phyloP scores from a whole-genome alignment of 2,329 filamentous ascomycete genomes.

The Penicillium sp. region DNA sequence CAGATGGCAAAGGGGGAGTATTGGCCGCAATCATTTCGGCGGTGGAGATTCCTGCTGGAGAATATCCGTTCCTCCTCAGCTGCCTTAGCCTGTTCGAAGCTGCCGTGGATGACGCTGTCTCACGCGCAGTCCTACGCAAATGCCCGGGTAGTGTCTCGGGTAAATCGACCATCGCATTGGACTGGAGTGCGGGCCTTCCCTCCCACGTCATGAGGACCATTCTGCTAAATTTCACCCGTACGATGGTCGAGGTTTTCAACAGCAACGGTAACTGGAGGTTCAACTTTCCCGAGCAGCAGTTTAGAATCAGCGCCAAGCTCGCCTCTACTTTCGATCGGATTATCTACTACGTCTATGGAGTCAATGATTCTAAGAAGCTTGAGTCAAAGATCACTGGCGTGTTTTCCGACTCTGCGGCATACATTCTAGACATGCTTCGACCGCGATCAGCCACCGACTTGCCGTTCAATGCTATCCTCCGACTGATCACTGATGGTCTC shows the following conservation, averaged over 20 bases:
- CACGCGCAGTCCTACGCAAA: conserved; percentile 51
- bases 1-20: conserved; percentile 74
- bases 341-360: conserved; percentile 72
- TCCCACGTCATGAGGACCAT: conserved; percentile 77
- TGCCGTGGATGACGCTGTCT: conserved; percentile 75
- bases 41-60: conserved; percentile 75
- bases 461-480: conserved; percentile 76
- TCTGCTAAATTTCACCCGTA: conserved; percentile 72
- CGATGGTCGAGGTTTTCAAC: conserved; percentile 81
- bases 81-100: conserved; percentile 74
- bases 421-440: conserved; percentile 77
- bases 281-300: conserved; percentile 67
- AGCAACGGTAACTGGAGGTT: conserved; percentile 88
- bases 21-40: conserved; percentile 79
- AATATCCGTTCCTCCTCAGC: conserved; percentile 76
- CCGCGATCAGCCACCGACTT: conserved; percentile 70
- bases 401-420: conserved; percentile 73
- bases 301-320: conserved; percentile 69
- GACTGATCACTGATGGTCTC: conserved; percentile 67
- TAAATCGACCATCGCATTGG: conserved; percentile 36
- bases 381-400: conserved; percentile 61
- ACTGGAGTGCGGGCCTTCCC: conserved; percentile 72
- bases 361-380: conserved; percentile 63
- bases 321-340: conserved; percentile 72
- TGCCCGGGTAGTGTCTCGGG: conserved; percentile 37